Percentiles rank a stretch among this genome's conserved stretches.
Evolutionary conservation across 768 basidiomycete genomes (phyloP).

Genomic region (Pisolithus sp.): DNA sequence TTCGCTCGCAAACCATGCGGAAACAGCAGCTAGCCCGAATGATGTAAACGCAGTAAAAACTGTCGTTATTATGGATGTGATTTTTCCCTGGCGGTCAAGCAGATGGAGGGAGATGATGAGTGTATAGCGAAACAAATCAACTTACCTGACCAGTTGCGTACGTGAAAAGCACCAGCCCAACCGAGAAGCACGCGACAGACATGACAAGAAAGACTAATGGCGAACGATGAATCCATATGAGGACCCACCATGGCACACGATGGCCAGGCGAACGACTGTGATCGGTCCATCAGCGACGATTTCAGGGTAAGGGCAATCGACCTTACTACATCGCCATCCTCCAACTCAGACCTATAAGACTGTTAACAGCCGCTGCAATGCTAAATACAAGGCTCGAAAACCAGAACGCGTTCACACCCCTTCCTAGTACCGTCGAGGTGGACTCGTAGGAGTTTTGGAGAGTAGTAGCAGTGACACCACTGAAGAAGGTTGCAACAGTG

Average conservation of each 20-base stretch:
- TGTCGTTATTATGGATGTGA: slow-evolving; percentile 61
- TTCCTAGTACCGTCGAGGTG: slow-evolving; percentile 29
- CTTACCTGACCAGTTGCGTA: slow-evolving; percentile 59
- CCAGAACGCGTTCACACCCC: slow-evolving; percentile 68
- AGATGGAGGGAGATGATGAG: background rate
- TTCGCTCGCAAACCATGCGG: slow-evolving; percentile 69
- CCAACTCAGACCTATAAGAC: slow-evolving; percentile 71
- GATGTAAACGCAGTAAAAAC: slow-evolving; percentile 68
- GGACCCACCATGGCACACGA: slow-evolving; percentile 75
- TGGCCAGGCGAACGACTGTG: slow-evolving; percentile 66
- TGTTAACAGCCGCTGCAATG: slow-evolving; percentile 72
- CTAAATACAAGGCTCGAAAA: slow-evolving; percentile 72
- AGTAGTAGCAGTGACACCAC: slow-evolving; percentile 67
- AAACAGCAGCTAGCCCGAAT: slow-evolving; percentile 65
- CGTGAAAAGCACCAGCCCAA: slow-evolving; percentile 65
- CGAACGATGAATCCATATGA: slow-evolving; percentile 76
- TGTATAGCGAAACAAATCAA: background rate
- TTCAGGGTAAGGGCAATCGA: background rate
- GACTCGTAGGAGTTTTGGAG: slow-evolving; percentile 56
- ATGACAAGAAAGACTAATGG: slow-evolving; percentile 74
- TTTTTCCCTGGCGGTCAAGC: slow-evolving; percentile 31
- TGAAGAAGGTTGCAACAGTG: slow-evolving; percentile 75
- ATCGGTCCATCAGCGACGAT: slow-evolving; percentile 2
- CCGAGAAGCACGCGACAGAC: slow-evolving; percentile 69
- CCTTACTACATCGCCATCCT: slow-evolving; percentile 80